Evolutionary conservation across 2,329 filamentous ascomycete species (phyloP), one percentile per base, ranked within the genome.

Genomic region (Metarhizium brunneum): DNA sequence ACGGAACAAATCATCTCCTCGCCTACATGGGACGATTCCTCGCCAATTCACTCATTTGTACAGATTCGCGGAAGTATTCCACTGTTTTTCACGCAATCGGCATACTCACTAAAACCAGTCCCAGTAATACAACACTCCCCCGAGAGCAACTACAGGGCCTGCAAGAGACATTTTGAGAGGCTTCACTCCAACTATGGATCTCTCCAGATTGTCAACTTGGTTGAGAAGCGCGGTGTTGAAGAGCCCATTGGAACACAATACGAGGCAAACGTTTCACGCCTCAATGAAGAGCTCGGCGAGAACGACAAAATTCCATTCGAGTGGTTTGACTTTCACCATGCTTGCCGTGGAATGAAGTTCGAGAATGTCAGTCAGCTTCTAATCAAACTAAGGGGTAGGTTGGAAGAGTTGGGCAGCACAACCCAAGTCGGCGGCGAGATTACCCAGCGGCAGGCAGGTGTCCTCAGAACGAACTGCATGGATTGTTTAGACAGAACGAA

Each of bases 401-500:
- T 96, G 11, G 83, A 87, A 47, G 75, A 78, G 4, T 83, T 87
- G 49, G 86, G 88, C 1, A 91, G 88, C 73, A 90, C 87, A 0
- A 80, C 88, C 2, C 73, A 78, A 54, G 63, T 70, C 13, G 70
- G 74, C 18, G 78, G 76, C 2, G 66, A 70, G 35, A 57, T 80
- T 14, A 62, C 71, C 16, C 62, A 66, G 4, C 73, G 67, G 50
- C 92, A 96, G 67, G 77, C 74, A 30, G 92, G 92, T 1, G 82
- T 95, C 6, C 69, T 97, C n/a, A 81, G 94, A 55, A 96, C 91
- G 2, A 99, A 99, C 66, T 99, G 94, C 70, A 97, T 99, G 94
- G 94, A 99, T 66, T 99, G 94, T 63, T 76, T 99, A 10, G 94
- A 99, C 68, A 84, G 94, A 25, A 99, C 94, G 2, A 97, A 97